Base-by-base conservation (phyloP, 441 rosid genomes). In the Bruguiera hainesii region DNA sequence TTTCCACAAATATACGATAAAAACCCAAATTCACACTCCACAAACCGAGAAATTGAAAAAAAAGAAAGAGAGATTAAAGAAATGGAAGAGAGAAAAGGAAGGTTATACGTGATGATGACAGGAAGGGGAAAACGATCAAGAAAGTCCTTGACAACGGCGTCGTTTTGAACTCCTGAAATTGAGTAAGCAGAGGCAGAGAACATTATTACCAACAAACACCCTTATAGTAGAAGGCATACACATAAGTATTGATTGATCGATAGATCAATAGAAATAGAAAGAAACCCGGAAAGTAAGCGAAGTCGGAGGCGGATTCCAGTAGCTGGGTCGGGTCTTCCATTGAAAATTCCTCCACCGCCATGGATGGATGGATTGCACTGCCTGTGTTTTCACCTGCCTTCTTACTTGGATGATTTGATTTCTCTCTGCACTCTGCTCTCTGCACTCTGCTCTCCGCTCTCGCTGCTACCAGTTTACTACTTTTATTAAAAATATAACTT, bases 71-170 rank as follows among this genome's bases (percentile, higher is more conserved):
- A 5, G 56, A 67, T 28, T 60, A 29, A 3, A 11, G 37, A 29
- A 7, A 8, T 23, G 58, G 29, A 21, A 9, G 26, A 58, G 64
- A 21, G 26, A 23, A 42, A 23, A 6, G 11, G 35, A 21, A 6
- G 30, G 58, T 10, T 74, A 42, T 79, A 85, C 98, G 74, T 83
- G 85, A 93, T 80, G 31, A 93, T 81, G 71, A 84, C 77, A 1
- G 97, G 81, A 29, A 93, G 97, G 50, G 98, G 95, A 66, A 85
- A 91, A 35, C 90, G 93, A 70, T 81, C 81, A 35, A 93, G 96
- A 66, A 93, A 89, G 0, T 83, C 87, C 81, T 80, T 87, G 7
- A 75, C 88, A 23, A 86, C 82, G 20, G 82, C 83, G 58, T 93
- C 98, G 55, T 71, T 85, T 39, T 75, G 95, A 68, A 74, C 51